Evolutionary conservation across 2,329 filamentous ascomycete genomes (phyloP), one percentile per base, ranked within the genome.

Genomic region (Ascochyta fabae): DNA sequence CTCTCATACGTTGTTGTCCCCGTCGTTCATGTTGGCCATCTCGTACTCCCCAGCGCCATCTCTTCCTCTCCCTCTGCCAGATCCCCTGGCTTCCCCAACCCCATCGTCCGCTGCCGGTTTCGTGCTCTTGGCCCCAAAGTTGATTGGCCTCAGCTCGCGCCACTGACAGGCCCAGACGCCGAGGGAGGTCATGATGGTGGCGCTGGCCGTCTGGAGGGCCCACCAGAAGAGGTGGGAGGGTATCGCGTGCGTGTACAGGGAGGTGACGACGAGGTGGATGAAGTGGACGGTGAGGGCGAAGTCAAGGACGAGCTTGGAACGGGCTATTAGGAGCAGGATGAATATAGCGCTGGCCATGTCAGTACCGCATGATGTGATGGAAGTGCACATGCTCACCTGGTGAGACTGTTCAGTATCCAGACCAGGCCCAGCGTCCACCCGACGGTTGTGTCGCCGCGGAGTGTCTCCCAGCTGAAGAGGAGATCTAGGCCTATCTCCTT

Each of bases 281-380:
- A 90, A 84, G 78, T 96, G 92, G 16, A 97, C 84, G 2, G 94
- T 96, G 23, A 97, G 80, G 29, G 92, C 91, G 75, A 98, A 99
- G 78, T 99, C 95, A 64, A 92, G 92, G 46, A 98, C 90, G 58
- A 98, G 89, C 76, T 98, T 98, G 43, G 90, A 95, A 59, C 95
- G 91, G 19, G 89, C 88, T 64, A 99, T 86, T 54, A 98, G 81
- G 49, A 94, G 78, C 46, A 96, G 86, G 54, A 97, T 88, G 38
- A 92, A 90, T 55, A 96, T 86, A 38, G 91, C 86, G 72, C 94
- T 98, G 70, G 29, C 13, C 13, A 1, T 12, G 29, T 31, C 6
- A 31, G 29, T 12, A 31, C 12, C 13, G 29, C 29, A 15, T 13
- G 29, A 13, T 12, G 10, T 4, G 12, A 31, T 31, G 29, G 10